Percentiles rank a stretch among this genome's conserved stretches.
phyloP scores from a whole-genome alignment of 352 stramenopile genomes.

The Pythium angustatum region DNA sequence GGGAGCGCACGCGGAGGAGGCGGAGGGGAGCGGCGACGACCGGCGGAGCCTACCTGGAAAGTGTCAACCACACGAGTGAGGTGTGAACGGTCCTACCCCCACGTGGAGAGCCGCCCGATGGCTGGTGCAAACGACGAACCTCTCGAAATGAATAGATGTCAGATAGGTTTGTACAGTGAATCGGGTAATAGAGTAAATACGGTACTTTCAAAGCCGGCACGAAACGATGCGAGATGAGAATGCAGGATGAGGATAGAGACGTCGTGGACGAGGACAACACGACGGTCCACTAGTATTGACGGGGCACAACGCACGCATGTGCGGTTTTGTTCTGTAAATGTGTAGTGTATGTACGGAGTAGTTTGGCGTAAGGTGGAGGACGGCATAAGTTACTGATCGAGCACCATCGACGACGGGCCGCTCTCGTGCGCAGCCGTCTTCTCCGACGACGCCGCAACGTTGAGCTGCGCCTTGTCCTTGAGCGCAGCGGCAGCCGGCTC shows the following conservation, averaged over 20 bases:
- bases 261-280: too few relatives aligned
- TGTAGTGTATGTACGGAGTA: background rate
- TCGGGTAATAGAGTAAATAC: constrained; percentile 1
- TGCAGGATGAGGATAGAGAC: too few relatives aligned
- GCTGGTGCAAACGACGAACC: constrained; percentile 33
- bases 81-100: background rate
- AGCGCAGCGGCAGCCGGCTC: constrained; percentile 66
- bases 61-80: constrained; percentile 7
- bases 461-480: constrained; percentile 82
- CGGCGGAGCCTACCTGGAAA: background rate
- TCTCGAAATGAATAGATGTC: constrained; percentile 8
- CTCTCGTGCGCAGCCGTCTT: constrained; percentile 61
- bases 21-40: background rate
- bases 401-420: constrained; percentile 73
- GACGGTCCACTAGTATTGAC: too few relatives aligned
- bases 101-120: too few relatives aligned
- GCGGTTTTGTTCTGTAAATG: background rate
- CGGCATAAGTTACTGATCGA: constrained; percentile 77
- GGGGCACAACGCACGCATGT: background rate
- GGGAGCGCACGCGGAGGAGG: background rate
- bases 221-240: constrained; percentile 11
- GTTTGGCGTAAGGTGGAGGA: background rate
- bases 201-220: constrained; percentile 13
- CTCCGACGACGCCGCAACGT: constrained; percentile 56
- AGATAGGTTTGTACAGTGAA: background rate